Evolutionary conservation across 179 eudicot species (phyloP).

Genomic region (Carnegiea gigantea): DNA sequence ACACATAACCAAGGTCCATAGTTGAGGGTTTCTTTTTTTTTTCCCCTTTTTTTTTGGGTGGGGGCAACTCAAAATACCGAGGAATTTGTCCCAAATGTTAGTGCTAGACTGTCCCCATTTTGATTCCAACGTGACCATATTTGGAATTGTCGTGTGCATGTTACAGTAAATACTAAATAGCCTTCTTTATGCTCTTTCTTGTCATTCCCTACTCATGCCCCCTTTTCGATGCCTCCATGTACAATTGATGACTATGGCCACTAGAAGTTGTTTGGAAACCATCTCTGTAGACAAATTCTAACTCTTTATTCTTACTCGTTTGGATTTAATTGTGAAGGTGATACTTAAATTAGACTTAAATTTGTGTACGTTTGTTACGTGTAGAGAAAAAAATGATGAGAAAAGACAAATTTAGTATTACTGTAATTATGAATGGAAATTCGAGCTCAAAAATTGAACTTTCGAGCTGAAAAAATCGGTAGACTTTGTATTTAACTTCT

Average conservation of each 20-base stretch:
- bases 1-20: not conserved
- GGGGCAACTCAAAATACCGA: not conserved
- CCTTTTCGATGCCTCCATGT: not conserved
- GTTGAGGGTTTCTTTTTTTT: not conserved
- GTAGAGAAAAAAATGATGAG: not conserved
- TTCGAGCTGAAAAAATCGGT: too few species aligned
- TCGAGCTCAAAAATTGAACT: too few species aligned
- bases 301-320: not conserved
- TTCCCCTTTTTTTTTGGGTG: not conserved
- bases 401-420: too few species aligned
- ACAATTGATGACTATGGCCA: not conserved
- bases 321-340: not conserved
- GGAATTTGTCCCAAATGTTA: constrained; percentile 7
- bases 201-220: not conserved
- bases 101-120: not conserved
- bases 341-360: not conserved
- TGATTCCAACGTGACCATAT: not conserved
- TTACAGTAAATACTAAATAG: not conserved
- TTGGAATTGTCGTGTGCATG: not conserved
- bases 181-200: not conserved
- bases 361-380: too few species aligned
- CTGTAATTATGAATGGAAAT: too few species aligned
- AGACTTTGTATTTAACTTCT: too few species aligned
- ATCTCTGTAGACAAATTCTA: not conserved
- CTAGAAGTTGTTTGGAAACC: not conserved